Conservation (phyloP, 352 stramenopile genomes). For the Globisporangium rhizosaccharum region DNA sequence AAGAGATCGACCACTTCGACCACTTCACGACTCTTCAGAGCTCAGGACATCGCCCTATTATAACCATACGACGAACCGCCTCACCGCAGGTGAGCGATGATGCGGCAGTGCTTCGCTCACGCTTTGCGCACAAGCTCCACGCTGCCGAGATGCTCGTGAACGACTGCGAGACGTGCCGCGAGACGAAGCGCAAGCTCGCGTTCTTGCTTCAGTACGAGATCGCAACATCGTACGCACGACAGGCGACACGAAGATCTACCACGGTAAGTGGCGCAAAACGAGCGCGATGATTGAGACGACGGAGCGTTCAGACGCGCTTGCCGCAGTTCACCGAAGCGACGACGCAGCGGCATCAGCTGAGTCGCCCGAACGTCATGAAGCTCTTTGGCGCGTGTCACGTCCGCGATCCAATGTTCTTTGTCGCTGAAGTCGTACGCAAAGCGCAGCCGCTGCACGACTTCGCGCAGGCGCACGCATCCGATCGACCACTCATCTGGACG, state of each 20-base stretch:
- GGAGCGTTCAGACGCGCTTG: too few relatives aligned
- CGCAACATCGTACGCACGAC: background rate
- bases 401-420: background rate
- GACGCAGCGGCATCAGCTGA: background rate
- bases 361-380: slow-evolving; percentile 4
- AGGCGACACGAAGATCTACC: background rate
- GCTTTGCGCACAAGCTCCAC: too few relatives aligned
- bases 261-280: slow-evolving; percentile 1
- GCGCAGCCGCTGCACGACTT: background rate
- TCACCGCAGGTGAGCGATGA: too few relatives aligned
- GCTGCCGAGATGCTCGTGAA: background rate
- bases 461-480: background rate
- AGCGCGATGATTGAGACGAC: background rate
- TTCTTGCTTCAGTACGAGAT: background rate
- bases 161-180: background rate
- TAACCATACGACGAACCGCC: background rate
- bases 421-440: background rate
- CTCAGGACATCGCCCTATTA: background rate
- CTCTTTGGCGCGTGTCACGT: slow-evolving; percentile 1
- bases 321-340: background rate
- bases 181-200: background rate
- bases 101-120: too few relatives aligned
- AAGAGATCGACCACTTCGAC: background rate
- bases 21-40: too few relatives aligned
- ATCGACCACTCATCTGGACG: slow-evolving; percentile 5